A percentile compares a stretch with the other conserved stretches of the same genome.
Evolutionary conservation across 768 basidiomycete genomes (phyloP).

Genomic region (Mrakia frigida): DNA sequence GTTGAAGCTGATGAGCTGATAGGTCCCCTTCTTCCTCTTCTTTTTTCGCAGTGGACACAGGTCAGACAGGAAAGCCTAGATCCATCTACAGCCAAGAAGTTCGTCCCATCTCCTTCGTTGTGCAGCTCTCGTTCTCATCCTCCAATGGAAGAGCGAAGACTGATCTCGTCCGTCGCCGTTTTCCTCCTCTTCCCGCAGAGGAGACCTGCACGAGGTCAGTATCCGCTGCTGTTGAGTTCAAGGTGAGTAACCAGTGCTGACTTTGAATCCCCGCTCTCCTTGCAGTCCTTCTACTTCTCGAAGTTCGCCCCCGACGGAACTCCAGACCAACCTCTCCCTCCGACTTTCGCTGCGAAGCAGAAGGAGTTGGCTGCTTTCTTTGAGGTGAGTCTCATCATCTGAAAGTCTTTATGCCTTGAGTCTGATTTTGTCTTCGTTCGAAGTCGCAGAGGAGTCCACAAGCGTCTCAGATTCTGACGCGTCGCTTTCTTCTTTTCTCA

Average conservation of each 20-base stretch:
- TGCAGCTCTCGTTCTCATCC: no score
- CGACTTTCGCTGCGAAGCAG: slow-evolving; percentile 54
- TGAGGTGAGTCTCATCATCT: slow-evolving; percentile 1
- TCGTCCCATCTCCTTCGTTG: not conserved
- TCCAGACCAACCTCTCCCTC: slow-evolving; percentile 53
- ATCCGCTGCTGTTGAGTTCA: no score
- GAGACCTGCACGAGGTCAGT: not conserved
- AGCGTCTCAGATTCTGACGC: not conserved
- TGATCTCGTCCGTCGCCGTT: slow-evolving; percentile 4
- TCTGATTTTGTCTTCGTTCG: not conserved
- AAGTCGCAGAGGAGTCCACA: not conserved
- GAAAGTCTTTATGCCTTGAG: not conserved
- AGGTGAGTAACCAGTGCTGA: not conserved
- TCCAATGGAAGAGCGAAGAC: not conserved
- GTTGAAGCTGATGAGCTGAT: not conserved
- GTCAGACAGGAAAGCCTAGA: not conserved
- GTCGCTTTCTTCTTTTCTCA: slow-evolving; percentile 32
- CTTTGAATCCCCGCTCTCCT: not conserved
- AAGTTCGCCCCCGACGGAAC: slow-evolving; percentile 55
- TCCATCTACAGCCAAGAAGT: not conserved
- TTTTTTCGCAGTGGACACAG: not conserved
- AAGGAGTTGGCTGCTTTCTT: slow-evolving; percentile 51
- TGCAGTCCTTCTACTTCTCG: slow-evolving; percentile 17
- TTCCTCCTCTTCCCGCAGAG: not conserved
- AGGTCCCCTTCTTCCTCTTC: not conserved